These are phyloP conservation scores for Acanthamoeba royreba DNA, from an alignment of 208 protist species.

Conservation along the genomic window DNA sequence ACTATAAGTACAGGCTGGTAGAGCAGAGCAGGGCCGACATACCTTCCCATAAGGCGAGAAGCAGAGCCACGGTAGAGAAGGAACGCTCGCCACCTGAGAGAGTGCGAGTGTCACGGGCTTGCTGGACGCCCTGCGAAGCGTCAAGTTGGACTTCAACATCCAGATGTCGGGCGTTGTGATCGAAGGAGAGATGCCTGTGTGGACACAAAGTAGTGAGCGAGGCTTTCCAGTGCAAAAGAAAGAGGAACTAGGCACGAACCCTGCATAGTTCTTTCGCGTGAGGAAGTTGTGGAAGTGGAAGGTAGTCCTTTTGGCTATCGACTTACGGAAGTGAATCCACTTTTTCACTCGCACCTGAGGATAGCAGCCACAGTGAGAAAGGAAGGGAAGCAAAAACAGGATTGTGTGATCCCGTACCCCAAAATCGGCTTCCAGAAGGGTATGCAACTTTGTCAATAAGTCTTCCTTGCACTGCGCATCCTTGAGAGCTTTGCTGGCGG, in stretches of 20 bases:
- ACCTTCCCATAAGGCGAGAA: constrained; percentile 75
- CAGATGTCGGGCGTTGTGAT: constrained; percentile 47
- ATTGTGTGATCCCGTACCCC: too few species aligned
- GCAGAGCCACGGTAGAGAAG: constrained; percentile 71
- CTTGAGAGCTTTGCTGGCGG: background rate
- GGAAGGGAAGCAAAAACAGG: too few species aligned
- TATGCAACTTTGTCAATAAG: background rate
- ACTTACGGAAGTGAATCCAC: constrained; percentile 1
- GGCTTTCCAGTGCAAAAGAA: too few species aligned
- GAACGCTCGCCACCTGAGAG: constrained; percentile 77
- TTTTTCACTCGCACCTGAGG: background rate
- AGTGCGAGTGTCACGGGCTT: constrained; percentile 36
- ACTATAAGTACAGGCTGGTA: too few species aligned
- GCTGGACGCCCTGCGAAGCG: background rate
- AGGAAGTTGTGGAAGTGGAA: constrained; percentile 56
- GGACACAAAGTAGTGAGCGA: too few species aligned
- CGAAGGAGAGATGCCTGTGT: constrained; percentile 30
- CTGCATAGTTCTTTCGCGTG: constrained; percentile 60
- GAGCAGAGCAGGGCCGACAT: background rate
- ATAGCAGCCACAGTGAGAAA: too few species aligned
- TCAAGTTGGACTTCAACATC: constrained; percentile 62
- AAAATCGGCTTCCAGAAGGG: background rate
- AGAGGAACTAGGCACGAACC: too few species aligned
- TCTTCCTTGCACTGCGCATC: background rate
- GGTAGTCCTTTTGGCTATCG: constrained; percentile 45